Evolutionary conservation across 1,284 basidiomycete species (phyloP), one percentile per base, ranked within the genome.

Genomic region (Quambalaria eucalypti): DNA sequence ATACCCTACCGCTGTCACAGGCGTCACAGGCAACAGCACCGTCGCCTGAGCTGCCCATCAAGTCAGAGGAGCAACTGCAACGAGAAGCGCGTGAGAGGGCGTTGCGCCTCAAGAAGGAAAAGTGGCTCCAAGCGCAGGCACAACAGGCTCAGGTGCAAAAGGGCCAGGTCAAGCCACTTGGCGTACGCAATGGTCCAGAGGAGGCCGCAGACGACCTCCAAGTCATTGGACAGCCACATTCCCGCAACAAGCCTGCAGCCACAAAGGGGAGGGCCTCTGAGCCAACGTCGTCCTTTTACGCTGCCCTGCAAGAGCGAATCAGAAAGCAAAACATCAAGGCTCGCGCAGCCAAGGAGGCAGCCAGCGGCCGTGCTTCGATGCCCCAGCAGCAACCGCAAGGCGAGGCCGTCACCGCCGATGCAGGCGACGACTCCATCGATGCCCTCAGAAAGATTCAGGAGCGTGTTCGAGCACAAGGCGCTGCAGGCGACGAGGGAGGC

Each of bases 221-320:
- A 39, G 36, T 39, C 36, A 21, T 39, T 21, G 36, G 36, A 5
- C 16, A 49, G 48, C 23, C 48, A 16, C 48, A 21, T 49, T 21
- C 14, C 1, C 23, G 23, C 19, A n/a, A 14, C 14, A 29, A 23
- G 28, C n/a, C 48, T 12, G n/a, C n/a, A 12, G n/a, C 21, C 28
- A 30, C 10, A 10, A 49, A 47, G 28, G 59, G 52, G 10, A n/a
- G n/a, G n/a, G n/a, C n/a, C n/a, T 62, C 66, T 2, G 28, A 59
- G 19, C 56, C 60, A 26, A 52, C 66, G 60, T 66, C 63, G 10
- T 54, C 56, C 23, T 61, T 72, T 30, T 70, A 70, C 28, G 66
- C 61, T 0, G 64, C 64, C 0, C 31, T 72, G 33, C 57, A 65
- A 42, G 60, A 60, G 33, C 62, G 64, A 50, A 55, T 62, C 52